Evolutionary conservation across 352 stramenopile genomes (phyloP), one percentile per base, ranked within the genome.

Genomic region (Globisporangium acanthophoron): DNA sequence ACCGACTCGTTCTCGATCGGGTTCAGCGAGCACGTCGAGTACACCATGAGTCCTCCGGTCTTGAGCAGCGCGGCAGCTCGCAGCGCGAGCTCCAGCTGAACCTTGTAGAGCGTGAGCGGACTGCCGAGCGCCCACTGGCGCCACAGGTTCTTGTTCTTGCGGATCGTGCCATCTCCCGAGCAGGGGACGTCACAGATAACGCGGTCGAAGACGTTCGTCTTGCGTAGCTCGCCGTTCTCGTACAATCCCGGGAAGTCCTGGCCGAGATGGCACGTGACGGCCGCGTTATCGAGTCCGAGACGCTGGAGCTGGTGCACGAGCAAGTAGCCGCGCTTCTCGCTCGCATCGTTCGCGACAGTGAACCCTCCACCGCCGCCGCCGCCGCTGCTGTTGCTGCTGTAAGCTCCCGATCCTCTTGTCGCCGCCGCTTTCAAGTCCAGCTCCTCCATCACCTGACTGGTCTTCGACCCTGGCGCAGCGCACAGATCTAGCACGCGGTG

Each of bases 131-230:
- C 82, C 96, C 96, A 99, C 20, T 81, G 79, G 33, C 80, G 69
- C 88, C 94, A 97, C 40, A 98, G 71, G 31, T 91, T 83, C 35
- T 94, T 91, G 67, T 97, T 98, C 76, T 99, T 99, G 35, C 97
- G 82, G 43, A 99, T 80, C 4, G 97, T 99, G 44, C 96, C 97
- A 73, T 99, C 98, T 24, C 97, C 93, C 16, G 81, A 96, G 78
- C 97, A 99, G 6, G 97, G 97, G 40, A 99, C 98, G 71, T 99
- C 97, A 55, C 90, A 98, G 45, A 99, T 67, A 24, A 99, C 89
- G 15, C 95, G 82, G 77, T 99, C 97, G 67, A 99, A 99, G 24
- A 96, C 74, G 47, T 85, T 75, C 13, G 66, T 84, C 27, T 43
- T 12, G 31, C 72, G 58, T 21, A 91, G 58, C 18, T 58, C 44